Conservation (phyloP, 768 basidiomycete species). For the Leccinum pellstonianum region DNA sequence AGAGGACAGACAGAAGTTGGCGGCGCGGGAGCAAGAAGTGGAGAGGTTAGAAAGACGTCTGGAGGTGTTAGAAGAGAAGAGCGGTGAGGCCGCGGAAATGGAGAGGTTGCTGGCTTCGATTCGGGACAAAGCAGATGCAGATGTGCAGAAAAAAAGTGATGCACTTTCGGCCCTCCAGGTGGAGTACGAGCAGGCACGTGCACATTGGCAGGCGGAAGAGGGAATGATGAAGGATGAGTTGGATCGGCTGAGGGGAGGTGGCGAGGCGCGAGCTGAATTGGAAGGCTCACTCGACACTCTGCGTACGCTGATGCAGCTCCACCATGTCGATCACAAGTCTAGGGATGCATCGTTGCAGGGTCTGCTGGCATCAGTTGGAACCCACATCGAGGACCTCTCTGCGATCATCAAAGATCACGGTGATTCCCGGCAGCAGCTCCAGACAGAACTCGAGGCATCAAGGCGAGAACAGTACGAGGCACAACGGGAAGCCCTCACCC, state of each 20-base stretch:
- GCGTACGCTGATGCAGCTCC: constrained; percentile 50
- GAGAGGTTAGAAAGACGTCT: constrained; percentile 42
- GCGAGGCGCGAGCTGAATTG: constrained; percentile 46
- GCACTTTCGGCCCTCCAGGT: constrained; percentile 38
- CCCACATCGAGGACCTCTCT: constrained; percentile 52
- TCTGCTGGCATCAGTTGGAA: constrained; percentile 46
- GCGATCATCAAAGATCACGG: constrained; percentile 42
- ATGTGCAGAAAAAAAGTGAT: constrained; percentile 43
- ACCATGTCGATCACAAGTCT: constrained; percentile 52
- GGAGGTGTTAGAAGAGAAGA: constrained; percentile 42
- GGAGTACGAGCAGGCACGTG: constrained; percentile 46
- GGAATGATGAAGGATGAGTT: constrained; percentile 50
- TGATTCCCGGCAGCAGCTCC: constrained; percentile 46
- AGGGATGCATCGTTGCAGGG: constrained; percentile 50
- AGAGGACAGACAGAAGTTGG: constrained; percentile 42
- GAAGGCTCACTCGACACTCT: constrained; percentile 49
- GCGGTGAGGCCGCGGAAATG: constrained; percentile 42
- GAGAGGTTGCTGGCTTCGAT: constrained; percentile 38
- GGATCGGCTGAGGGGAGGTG: constrained; percentile 41
- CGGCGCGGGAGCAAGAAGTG: constrained; percentile 36
- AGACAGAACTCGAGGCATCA: constrained; percentile 54
- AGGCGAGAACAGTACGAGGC: constrained; percentile 52
- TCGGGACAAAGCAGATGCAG: constrained; percentile 33
- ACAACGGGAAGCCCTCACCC: constrained; percentile 37
- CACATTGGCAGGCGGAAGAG: constrained; percentile 51